These are phyloP conservation scores for Stentor coeruleus DNA, from an alignment of 73 alveolate genomes.

Conservation along the genomic window DNA sequence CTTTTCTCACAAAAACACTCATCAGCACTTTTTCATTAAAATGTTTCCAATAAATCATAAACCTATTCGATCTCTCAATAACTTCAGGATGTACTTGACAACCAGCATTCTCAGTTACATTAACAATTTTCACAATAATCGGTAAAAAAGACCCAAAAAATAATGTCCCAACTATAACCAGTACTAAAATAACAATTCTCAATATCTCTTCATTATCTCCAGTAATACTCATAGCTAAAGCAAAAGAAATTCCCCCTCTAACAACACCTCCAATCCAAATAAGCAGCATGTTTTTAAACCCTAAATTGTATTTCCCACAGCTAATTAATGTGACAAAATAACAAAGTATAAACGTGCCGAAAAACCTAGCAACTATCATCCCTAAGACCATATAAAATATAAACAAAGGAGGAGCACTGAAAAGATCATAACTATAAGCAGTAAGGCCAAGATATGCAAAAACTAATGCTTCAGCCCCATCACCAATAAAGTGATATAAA, in stretches of 20 bases:
- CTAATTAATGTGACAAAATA: constrained; percentile 28
- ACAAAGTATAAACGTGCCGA: constrained; percentile 51
- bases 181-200: constrained; percentile 55
- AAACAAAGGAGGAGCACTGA: constrained; percentile 52
- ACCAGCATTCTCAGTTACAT: neutral
- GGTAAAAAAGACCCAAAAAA: neutral
- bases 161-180: constrained; percentile 34
- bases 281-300: constrained; percentile 69
- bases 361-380: constrained; percentile 42
- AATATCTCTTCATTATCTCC: constrained; percentile 63
- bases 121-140: neutral
- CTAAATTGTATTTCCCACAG: constrained; percentile 38
- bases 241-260: constrained; percentile 98
- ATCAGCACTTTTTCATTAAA: too few species aligned
- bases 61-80: too few species aligned
- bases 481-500: constrained; percentile 82
- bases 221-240: constrained; percentile 69
- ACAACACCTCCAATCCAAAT: constrained; percentile 89
- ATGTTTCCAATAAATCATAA: too few species aligned
- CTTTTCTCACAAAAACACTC: too few species aligned
- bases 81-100: neutral
- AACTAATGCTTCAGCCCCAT: constrained; percentile 96
- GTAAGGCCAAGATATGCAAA: constrained; percentile 92
- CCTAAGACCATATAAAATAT: constrained; percentile 47
- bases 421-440: constrained; percentile 42